Conservation (phyloP, 2,329 filamentous ascomycete genomes). For the Colletotrichum liriopes region DNA sequence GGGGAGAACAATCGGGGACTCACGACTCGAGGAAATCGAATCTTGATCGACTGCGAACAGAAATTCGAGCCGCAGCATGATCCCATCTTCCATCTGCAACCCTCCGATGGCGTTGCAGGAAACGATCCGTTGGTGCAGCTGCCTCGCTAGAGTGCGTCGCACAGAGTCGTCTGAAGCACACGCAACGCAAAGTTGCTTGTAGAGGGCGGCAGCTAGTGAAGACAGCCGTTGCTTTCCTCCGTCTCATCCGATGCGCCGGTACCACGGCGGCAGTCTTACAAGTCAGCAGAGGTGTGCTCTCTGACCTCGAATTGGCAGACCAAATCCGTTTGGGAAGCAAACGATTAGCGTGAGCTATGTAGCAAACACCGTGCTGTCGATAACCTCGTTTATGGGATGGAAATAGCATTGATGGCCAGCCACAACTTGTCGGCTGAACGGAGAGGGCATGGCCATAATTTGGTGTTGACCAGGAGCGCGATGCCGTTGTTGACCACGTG, state of each 20-base stretch:
- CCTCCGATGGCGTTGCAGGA: background rate
- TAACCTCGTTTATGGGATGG: conserved; percentile 1
- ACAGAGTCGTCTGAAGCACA: conserved; percentile 5
- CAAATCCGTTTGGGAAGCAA: background rate
- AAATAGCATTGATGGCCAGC: conserved; percentile 14
- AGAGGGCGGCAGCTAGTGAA: conserved; percentile 6
- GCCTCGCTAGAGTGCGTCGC: background rate
- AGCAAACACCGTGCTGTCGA: background rate
- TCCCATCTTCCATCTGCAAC: background rate
- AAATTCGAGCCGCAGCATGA: background rate
- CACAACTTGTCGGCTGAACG: background rate
- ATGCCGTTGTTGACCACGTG: conserved; percentile 26
- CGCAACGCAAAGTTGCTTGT: background rate
- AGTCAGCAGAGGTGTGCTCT: background rate
- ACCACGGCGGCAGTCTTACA: conserved; percentile 1
- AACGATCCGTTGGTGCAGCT: background rate
- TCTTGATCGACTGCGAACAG: background rate
- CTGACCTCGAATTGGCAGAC: background rate
- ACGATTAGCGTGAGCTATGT: background rate
- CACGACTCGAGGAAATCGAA: background rate
- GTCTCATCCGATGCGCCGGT: conserved; percentile 8
- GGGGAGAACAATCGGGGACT: background rate
- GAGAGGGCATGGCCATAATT: too few species aligned
- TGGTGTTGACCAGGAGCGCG: conserved; percentile 6
- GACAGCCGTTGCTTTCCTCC: conserved; percentile 1